Base-by-base conservation (phyloP, 2,329 filamentous ascomycete genomes). In the Curvularia spicifera region DNA sequence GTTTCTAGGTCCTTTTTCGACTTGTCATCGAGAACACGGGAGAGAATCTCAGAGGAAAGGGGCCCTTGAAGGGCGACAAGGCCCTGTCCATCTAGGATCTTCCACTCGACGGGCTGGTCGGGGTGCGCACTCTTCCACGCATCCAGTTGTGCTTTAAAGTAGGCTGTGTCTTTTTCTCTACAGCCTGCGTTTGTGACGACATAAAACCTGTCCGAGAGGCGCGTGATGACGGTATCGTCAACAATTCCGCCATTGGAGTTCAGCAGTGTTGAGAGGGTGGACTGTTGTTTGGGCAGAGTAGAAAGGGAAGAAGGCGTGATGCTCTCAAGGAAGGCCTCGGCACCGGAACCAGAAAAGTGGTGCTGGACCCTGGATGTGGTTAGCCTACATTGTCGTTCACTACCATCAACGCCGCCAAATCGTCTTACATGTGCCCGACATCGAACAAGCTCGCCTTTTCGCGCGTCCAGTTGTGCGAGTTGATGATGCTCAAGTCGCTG, bases 101-200 rank as follows among this genome's bases (percentile, higher is more conserved):
- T 83, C 88, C 91, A 94, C 48, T 82, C 80, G 49, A 91, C 84
- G 61, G 86, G 79, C 47, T 70, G 59, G 13, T 73, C 68, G 12
- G 70, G 58, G 35, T 65, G 59, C 37, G 68, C 80, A 73, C 67
- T 81, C 78, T 69, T 67, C 67, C 68, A 76, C 43, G 81, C 79
- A 10, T 82, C 80, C 51, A 97, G 84, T 76, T 96, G 86, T 59
- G 86, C 81, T 44, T 82, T 82, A 20, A 99, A 79, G 78, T 93
- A 98, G 51, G 83, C 85, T 60, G 90, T 82, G 78, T 98, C 94
- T 80, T 97, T 97, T 46, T 93, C 89, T 53, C 93, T 85, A 78
- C 93, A 97, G 37, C 88, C 95, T 26, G 94, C 95, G 76, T 99
- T 99, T 64, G 93, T 96, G 60, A 99, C 95, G 57, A 98, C 88